These are phyloP conservation scores for Chlorophyllum brunneum DNA, from an alignment of 768 basidiomycete genomes.

Conservation along the genomic window DNA sequence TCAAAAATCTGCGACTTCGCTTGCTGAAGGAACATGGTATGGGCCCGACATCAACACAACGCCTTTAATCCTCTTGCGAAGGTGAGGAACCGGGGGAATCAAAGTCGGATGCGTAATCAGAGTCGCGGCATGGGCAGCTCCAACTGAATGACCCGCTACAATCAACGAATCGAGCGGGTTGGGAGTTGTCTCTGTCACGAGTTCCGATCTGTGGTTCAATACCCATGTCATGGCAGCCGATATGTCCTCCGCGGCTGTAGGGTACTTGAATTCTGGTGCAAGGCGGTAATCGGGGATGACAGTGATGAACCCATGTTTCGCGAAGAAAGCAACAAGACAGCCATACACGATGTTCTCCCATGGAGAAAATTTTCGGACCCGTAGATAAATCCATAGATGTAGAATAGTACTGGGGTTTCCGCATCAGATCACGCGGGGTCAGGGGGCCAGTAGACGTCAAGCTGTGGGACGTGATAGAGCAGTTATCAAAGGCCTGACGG, in stretches of 20 bases:
- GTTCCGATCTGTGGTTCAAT: conserved; percentile 29
- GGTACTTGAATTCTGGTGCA: conserved; percentile 53
- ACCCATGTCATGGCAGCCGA: conserved; percentile 58
- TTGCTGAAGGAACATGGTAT: conserved; percentile 32
- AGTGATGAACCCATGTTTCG: conserved; percentile 53
- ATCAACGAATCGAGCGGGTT: conserved; percentile 36
- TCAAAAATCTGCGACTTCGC: conserved; percentile 26
- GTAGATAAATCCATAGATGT: conserved; percentile 55
- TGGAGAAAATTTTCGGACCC: conserved; percentile 44
- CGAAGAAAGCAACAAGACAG: conserved; percentile 60
- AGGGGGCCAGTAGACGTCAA: conserved; percentile 64
- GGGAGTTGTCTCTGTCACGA: conserved; percentile 25
- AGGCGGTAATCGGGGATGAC: conserved; percentile 70
- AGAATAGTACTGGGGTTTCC: conserved; percentile 53
- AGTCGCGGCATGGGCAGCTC: conserved; percentile 47
- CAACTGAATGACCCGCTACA: conserved; percentile 61
- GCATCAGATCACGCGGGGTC: conserved; percentile 20
- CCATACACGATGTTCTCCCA: conserved; percentile 49
- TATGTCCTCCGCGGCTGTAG: conserved; percentile 51
- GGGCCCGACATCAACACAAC: conserved; percentile 43
- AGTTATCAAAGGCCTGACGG: not conserved
- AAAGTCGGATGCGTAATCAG: conserved; percentile 37
- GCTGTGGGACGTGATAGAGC: conserved; percentile 34
- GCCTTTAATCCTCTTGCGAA: conserved; percentile 38
- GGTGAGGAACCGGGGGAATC: conserved; percentile 22